Evolutionary conservation across 2,329 filamentous ascomycete species (phyloP).

Genomic region (Phaeosphaeria sp.): DNA sequence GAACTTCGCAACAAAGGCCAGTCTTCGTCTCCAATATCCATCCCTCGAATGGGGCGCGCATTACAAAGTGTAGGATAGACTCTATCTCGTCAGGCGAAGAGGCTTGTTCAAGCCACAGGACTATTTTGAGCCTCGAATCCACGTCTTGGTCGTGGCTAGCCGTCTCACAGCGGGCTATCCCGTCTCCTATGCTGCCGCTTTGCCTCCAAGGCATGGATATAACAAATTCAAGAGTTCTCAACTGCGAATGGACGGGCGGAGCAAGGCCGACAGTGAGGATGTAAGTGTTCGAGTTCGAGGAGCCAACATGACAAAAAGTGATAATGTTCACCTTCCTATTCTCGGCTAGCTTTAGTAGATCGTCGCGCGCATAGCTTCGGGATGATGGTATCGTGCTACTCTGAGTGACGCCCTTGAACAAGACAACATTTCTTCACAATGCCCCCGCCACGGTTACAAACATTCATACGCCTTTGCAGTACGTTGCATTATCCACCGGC

Average conservation of each 20-base stretch:
- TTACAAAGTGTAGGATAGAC: not conserved
- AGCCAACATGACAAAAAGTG: not conserved
- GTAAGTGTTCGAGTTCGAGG: not conserved
- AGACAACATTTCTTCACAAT: slow-evolving; percentile 20
- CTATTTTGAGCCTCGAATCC: not conserved
- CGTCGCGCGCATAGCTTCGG: slow-evolving; percentile 17
- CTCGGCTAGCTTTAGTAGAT: slow-evolving; percentile 2
- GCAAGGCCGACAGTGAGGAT: not conserved
- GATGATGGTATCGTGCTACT: slow-evolving; percentile 6
- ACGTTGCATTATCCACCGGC: slow-evolving; percentile 34
- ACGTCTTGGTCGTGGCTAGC: not conserved
- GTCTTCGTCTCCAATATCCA: not conserved
- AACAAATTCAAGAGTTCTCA: not conserved
- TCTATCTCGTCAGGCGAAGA: not conserved
- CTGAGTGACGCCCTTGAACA: slow-evolving; percentile 11
- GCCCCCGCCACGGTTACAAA: slow-evolving; percentile 29
- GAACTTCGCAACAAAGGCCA: not conserved
- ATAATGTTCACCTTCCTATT: slow-evolving; percentile 2
- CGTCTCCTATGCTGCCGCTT: not conserved
- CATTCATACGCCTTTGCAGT: slow-evolving; percentile 32
- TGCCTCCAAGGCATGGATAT: not conserved
- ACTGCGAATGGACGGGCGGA: not conserved
- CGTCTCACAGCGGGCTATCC: not conserved
- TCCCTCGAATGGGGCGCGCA: no score
- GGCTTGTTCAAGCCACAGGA: not conserved